These are phyloP conservation scores for Magnolia kwangsiensis DNA, from an alignment of 164 flowering plant genomes.

Conservation along the genomic window DNA sequence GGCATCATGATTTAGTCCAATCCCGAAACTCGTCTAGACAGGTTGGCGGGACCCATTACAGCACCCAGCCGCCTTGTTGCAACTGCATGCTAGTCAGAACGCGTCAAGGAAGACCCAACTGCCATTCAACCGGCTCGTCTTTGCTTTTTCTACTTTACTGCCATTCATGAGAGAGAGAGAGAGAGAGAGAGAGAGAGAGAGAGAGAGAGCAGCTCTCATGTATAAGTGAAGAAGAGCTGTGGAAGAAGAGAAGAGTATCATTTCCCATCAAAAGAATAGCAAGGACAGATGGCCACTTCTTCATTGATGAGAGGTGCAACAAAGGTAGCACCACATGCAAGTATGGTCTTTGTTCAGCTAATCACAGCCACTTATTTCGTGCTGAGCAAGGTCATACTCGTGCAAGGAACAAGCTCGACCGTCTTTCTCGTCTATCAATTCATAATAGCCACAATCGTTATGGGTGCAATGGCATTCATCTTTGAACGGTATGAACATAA, in stretches of 20 bases:
- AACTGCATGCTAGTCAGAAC: background rate
- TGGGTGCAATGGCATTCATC: slow-evolving; percentile 7
- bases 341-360: slow-evolving; percentile 9
- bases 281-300: background rate
- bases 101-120: background rate
- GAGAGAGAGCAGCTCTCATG: background rate
- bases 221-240: too few species aligned
- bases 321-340: background rate
- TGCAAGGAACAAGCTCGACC: slow-evolving; percentile 10
- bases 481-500: background rate
- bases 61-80: background rate
- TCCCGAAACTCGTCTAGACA: background rate
- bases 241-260: background rate
- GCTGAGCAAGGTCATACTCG: slow-evolving; percentile 10
- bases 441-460: slow-evolving; percentile 11
- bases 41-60: background rate
- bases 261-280: too few species aligned
- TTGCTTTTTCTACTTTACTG: too few species aligned
- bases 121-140: background rate
- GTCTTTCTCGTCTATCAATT: slow-evolving; percentile 10
- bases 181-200: too few species aligned
- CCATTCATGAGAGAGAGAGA: too few species aligned
- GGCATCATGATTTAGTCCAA: too few species aligned
- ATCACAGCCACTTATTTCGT: slow-evolving; percentile 8
- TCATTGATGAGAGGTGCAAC: background rate